Conservation (phyloP, 2,329 filamentous ascomycete genomes). For the Colletotrichum sidae region DNA sequence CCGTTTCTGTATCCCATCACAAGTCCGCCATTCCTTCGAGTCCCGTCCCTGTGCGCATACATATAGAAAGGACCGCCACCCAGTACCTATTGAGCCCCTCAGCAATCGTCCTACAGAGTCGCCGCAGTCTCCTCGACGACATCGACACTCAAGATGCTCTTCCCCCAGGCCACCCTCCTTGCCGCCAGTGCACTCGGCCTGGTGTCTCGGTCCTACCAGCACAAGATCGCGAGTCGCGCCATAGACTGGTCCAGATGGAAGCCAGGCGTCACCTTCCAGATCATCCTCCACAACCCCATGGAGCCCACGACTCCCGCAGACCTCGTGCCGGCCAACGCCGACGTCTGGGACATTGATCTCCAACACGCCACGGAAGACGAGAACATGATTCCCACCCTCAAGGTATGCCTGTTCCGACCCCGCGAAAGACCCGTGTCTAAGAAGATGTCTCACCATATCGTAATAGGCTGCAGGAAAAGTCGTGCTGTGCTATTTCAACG, state of each 20-base stretch:
- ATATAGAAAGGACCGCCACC: no score
- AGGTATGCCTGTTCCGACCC: conserved; percentile 37
- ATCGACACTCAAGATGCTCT: conserved; percentile 2
- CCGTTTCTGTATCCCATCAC: no score
- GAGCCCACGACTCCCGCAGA: conserved; percentile 41
- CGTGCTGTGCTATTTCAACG: conserved; percentile 50
- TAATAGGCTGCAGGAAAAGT: conserved; percentile 42
- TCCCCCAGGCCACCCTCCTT: conserved; percentile 8
- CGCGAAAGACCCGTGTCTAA: no score
- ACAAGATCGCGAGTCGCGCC: conserved; percentile 8
- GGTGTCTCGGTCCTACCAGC: background rate
- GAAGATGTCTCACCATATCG: background rate
- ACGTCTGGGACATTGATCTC: conserved; percentile 48
- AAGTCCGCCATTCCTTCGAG: no score
- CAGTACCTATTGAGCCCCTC: no score
- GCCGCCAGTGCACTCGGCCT: conserved; percentile 20
- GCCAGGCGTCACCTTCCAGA: conserved; percentile 46
- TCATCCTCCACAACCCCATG: conserved; percentile 46
- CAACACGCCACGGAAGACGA: conserved; percentile 42
- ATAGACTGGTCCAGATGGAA: conserved; percentile 41
- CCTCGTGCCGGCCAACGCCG: conserved; percentile 42
- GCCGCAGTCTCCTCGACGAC: no score
- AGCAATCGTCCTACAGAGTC: no score
- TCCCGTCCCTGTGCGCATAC: no score
- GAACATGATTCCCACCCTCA: conserved; percentile 44